Percentiles rank a stretch among this genome's conserved stretches.
Evolutionary conservation across 768 basidiomycete species (phyloP).

Genomic region (Cystoderma amianthinum): DNA sequence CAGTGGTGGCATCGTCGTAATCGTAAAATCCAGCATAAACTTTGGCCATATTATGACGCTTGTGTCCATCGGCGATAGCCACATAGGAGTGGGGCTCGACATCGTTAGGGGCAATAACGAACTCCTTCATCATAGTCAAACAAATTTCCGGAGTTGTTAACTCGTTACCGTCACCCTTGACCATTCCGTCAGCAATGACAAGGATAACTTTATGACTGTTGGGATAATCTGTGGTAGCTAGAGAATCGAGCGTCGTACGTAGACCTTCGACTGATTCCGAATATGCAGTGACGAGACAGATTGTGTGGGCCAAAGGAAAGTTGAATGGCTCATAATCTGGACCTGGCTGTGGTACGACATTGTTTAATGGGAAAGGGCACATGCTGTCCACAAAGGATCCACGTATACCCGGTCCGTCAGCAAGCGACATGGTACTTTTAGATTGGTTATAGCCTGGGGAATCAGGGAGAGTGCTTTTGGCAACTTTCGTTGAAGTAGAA

Average conservation of each 20-base stretch:
- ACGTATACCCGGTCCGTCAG: slow-evolving; percentile 35
- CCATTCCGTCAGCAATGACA: slow-evolving; percentile 97
- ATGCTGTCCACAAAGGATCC: slow-evolving; percentile 53
- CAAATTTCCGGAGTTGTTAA: slow-evolving; percentile 92
- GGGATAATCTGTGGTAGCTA: slow-evolving; percentile 97
- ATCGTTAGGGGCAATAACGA: slow-evolving; percentile 71
- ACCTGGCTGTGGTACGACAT: slow-evolving; percentile 90
- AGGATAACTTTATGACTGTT: slow-evolving; percentile 95
- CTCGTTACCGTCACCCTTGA: slow-evolving; percentile 88
- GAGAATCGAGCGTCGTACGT: slow-evolving; percentile 94
- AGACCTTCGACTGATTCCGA: slow-evolving; percentile 96
- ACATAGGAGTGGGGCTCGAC: slow-evolving; percentile 95
- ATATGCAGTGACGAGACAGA: slow-evolving; percentile 96
- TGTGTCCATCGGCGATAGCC: slow-evolving; percentile 99
- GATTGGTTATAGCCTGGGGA: slow-evolving; percentile 68
- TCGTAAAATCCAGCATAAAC: slow-evolving; percentile 97
- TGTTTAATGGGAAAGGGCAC: slow-evolving; percentile 89
- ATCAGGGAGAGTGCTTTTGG: slow-evolving; percentile 66
- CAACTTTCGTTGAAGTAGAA: slow-evolving; percentile 31
- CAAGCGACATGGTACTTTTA: slow-evolving; percentile 76
- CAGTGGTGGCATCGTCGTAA: slow-evolving; percentile 87
- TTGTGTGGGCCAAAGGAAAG: slow-evolving; percentile 89
- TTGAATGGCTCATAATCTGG: slow-evolving; percentile 92
- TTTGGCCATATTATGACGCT: slow-evolving; percentile 98
- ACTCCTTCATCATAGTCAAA: slow-evolving; percentile 95